phyloP scores from a whole-genome alignment of 441 rosid species.

The Croton setiger region DNA sequence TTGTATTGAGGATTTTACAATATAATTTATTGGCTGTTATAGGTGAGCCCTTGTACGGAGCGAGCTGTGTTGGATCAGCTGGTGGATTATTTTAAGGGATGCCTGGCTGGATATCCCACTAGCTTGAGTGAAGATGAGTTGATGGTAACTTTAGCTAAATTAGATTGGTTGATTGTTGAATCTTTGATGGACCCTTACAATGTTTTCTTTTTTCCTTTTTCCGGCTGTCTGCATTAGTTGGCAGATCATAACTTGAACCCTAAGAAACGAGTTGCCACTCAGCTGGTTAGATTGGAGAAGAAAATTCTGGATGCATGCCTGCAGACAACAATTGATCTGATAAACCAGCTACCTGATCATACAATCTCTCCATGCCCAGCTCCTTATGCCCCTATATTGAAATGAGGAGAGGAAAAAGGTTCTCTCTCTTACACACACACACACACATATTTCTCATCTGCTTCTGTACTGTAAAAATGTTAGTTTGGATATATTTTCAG shows the following conservation, averaged over 20 bases:
- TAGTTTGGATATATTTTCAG: constrained; percentile 6
- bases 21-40: constrained; percentile 14
- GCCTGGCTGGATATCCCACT: constrained; percentile 78
- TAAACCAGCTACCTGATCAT: constrained; percentile 69
- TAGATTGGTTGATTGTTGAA: constrained; percentile 9
- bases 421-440: constrained; percentile 3
- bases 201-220: constrained; percentile 2
- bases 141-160: constrained; percentile 41
- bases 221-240: constrained; percentile 47
- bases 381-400: constrained; percentile 68
- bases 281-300: constrained; percentile 86
- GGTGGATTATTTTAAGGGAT: constrained; percentile 63
- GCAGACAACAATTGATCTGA: constrained; percentile 52
- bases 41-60: constrained; percentile 96
- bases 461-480: background rate
- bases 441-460: background rate
- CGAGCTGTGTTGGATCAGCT: constrained; percentile 89
- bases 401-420: constrained; percentile 49
- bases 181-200: constrained; percentile 8
- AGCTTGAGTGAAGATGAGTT: constrained; percentile 73
- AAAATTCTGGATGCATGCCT: constrained; percentile 79
- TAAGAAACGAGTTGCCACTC: constrained; percentile 84
- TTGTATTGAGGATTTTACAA: background rate
- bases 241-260: constrained; percentile 65
- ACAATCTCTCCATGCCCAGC: constrained; percentile 85